Base-by-base conservation (phyloP, 306 rosid genomes). In the Leucaena leucocephala region DNA sequence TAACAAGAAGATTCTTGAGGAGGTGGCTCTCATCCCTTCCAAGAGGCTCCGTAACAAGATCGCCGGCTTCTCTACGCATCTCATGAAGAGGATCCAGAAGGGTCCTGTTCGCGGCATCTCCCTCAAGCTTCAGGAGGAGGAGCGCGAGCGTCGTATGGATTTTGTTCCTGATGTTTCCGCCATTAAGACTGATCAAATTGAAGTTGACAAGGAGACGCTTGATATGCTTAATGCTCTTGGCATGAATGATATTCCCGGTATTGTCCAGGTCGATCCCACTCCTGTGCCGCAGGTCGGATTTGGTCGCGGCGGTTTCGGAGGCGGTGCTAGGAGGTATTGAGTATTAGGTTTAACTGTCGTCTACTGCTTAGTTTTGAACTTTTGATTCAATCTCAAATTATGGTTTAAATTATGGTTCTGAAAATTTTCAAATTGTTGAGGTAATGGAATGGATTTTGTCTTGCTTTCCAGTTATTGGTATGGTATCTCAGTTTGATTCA, bases 51-150 rank as follows among this genome's bases (percentile, higher is more conserved):
- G 92, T 1, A 90, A 90, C 85, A 88, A 88, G 71, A 87, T 90
- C 40, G 95, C 95, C 0, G 91, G 92, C 0, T 90, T 90, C 83
- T 88, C 95, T 0, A 90, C 91, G 0, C 95, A 90, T 21, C 87
- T 88, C 5, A 86, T 90, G 91, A 90, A 88, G 81, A 78, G 94
- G 12, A 90, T 90, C 48, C 91, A 88, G 83, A 90, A 88, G 82
- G 95, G 95, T 5, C 85, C 95, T 0, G 92, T 90, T 6, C 85
- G 91, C 1, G 95, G 95, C 0, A 88, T 90, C 75, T 90, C 95
- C 0, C 76, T 90, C 17, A 90, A 87, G 85, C 91, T 90, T 6
- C 92, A 90, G 78, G 95, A 90, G 83, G 92, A 90, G 62, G 92
- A 90, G 83, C 76, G 91, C 0, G 91, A 90, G 82, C 87, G 91